Percentiles rank a stretch among this genome's conserved stretches.
These are phyloP conservation scores for Cercospora sesami DNA, from an alignment of 2,329 filamentous ascomycete species.

Conservation along the genomic window DNA sequence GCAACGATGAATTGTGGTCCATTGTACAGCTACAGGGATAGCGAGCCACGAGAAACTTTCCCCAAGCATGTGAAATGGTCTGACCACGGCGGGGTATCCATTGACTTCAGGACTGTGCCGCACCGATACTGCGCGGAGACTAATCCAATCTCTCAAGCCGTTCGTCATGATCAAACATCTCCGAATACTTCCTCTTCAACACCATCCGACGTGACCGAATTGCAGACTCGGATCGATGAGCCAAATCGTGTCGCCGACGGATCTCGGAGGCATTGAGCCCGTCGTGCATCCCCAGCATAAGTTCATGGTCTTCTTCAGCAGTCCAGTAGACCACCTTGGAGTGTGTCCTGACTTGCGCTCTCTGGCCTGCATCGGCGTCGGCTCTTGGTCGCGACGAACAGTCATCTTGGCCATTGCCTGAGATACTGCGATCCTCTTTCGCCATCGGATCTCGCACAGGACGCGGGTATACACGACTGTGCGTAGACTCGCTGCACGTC, in stretches of 20 bases:
- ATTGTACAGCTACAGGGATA: background rate
- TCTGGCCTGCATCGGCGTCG: background rate
- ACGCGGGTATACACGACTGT: background rate
- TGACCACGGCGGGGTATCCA: background rate
- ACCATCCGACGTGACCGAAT: background rate
- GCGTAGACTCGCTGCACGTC: background rate
- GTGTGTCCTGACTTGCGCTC: background rate
- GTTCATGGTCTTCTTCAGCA: background rate
- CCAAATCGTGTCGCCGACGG: background rate
- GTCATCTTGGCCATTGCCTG: background rate
- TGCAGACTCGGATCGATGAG: background rate
- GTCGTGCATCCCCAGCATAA: background rate
- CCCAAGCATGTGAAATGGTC: background rate
- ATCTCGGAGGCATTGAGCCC: background rate
- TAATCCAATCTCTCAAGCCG: background rate
- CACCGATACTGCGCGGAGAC: background rate
- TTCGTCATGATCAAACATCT: background rate
- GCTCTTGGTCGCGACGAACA: background rate
- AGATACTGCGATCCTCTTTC: background rate
- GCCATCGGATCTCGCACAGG: background rate
- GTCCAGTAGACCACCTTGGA: background rate
- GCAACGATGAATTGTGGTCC: background rate
- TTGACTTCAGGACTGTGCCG: background rate
- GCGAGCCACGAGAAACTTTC: background rate
- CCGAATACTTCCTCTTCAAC: background rate